Evolutionary conservation across 768 basidiomycete species (phyloP).

Genomic region (Nevesoporus exiguus): DNA sequence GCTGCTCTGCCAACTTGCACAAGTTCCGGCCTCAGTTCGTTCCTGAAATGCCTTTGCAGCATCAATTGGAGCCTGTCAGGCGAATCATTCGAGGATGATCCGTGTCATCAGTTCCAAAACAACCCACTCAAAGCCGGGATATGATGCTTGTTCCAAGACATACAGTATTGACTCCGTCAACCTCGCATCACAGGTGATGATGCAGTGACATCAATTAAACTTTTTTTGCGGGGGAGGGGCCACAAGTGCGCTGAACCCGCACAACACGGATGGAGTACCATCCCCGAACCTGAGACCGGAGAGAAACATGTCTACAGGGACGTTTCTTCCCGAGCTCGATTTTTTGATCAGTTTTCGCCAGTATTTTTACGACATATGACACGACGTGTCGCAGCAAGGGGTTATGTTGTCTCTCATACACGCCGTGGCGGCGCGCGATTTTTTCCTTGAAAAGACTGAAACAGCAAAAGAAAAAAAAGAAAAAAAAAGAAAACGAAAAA

Average conservation of each 20-base stretch:
- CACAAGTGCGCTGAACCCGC: background rate
- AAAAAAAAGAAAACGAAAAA: too few relatives aligned
- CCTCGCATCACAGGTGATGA: constrained; percentile 12
- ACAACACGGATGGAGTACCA: background rate
- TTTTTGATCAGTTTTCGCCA: background rate
- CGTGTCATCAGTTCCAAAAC: constrained; percentile 2
- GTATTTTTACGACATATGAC: constrained; percentile 8
- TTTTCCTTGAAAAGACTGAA: background rate
- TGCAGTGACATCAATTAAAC: constrained; percentile 20
- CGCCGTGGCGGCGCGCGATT: background rate
- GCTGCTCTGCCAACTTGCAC: background rate
- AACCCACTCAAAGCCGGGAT: background rate
- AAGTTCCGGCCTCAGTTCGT: background rate
- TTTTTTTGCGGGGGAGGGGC: constrained; percentile 11
- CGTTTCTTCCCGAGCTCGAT: background rate
- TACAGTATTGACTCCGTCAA: constrained; percentile 1
- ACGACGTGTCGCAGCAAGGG: background rate
- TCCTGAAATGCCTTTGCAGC: background rate
- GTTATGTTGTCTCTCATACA: constrained; percentile 8
- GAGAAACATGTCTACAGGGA: background rate
- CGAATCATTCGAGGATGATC: constrained; percentile 11
- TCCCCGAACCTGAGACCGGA: too few relatives aligned
- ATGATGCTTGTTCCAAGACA: background rate
- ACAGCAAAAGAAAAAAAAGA: too few relatives aligned
- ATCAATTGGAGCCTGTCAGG: background rate